These are phyloP conservation scores for Meira nashicola DNA, from an alignment of 1,284 basidiomycete genomes.

Conservation along the genomic window DNA sequence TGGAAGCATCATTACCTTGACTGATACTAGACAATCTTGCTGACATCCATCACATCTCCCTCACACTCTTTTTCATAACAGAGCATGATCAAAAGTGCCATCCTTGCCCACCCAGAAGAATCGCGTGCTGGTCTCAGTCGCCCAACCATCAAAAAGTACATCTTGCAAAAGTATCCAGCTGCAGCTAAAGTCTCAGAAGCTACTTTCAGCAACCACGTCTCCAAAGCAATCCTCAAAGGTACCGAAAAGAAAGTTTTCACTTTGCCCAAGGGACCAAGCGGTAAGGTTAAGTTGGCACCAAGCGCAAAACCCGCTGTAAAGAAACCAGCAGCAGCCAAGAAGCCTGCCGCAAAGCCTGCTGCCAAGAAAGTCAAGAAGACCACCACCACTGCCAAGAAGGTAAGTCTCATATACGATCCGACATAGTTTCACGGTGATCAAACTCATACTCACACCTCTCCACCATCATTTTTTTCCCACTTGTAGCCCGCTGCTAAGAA, in stretches of 20 bases:
- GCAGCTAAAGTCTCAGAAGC: slow-evolving; percentile 51
- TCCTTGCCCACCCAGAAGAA: slow-evolving; percentile 69
- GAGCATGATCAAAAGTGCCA: slow-evolving; percentile 64
- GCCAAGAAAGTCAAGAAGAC: slow-evolving; percentile 31
- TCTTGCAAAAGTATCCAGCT: slow-evolving; percentile 38
- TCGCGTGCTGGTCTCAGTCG: slow-evolving; percentile 80
- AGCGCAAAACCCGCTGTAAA: slow-evolving; percentile 53
- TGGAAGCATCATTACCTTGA: no score
- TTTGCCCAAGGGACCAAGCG: slow-evolving; percentile 74
- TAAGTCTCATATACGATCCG: slow-evolving; percentile 11
- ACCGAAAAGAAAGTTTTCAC: slow-evolving; percentile 73
- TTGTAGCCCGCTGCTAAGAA: slow-evolving; percentile 21
- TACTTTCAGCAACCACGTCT: slow-evolving; percentile 73
- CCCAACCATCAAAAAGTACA: slow-evolving; percentile 84
- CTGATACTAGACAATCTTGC: neutral
- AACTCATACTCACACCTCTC: neutral
- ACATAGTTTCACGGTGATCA: neutral
- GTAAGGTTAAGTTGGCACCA: slow-evolving; percentile 73
- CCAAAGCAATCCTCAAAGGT: slow-evolving; percentile 73
- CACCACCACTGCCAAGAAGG: slow-evolving; percentile 37
- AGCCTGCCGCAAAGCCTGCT: slow-evolving; percentile 33
- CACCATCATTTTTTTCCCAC: neutral
- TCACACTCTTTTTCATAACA: slow-evolving; percentile 14
- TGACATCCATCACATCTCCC: neutral
- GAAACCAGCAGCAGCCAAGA: slow-evolving; percentile 38